A percentile compares a stretch with the other conserved stretches of the same genome.
Conservation (phyloP, 2,329 filamentous ascomycete species). For the Apiospora hydei region DNA sequence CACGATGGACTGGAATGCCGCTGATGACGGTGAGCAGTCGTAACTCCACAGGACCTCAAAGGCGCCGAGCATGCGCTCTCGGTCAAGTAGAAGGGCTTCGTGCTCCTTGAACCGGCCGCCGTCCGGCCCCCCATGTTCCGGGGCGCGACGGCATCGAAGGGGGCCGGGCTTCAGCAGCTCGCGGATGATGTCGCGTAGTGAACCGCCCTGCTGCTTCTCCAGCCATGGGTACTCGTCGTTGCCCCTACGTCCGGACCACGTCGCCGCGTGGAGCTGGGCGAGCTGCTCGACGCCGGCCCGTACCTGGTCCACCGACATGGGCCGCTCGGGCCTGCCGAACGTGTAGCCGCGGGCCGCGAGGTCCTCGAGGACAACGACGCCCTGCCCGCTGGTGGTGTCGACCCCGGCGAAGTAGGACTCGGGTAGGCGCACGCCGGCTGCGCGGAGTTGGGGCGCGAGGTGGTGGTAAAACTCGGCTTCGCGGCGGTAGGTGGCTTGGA, state of each 20-base stretch:
- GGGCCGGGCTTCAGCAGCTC: background rate
- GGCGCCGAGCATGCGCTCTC: background rate
- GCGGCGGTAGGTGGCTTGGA: background rate
- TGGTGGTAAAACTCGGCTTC: background rate
- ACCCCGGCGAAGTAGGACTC: background rate
- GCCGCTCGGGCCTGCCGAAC: background rate
- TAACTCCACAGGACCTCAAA: background rate
- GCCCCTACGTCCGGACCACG: background rate
- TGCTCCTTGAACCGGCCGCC: background rate
- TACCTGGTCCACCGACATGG: background rate
- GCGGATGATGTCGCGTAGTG: background rate
- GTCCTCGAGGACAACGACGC: background rate
- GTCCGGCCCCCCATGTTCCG: background rate
- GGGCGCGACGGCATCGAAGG: background rate
- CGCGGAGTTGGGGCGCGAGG: background rate
- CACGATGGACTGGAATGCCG: background rate
- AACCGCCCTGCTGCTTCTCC: background rate
- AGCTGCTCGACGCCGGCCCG: background rate
- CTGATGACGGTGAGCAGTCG: background rate
- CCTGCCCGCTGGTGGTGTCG: background rate
- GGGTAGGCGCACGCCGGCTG: background rate
- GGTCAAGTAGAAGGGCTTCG: background rate
- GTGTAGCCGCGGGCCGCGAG: background rate
- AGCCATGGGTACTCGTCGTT: background rate
- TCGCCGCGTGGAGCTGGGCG: background rate